Base-by-base conservation (phyloP, 192 early-diverging fungal genomes). In the Coemansia sp. region DNA sequence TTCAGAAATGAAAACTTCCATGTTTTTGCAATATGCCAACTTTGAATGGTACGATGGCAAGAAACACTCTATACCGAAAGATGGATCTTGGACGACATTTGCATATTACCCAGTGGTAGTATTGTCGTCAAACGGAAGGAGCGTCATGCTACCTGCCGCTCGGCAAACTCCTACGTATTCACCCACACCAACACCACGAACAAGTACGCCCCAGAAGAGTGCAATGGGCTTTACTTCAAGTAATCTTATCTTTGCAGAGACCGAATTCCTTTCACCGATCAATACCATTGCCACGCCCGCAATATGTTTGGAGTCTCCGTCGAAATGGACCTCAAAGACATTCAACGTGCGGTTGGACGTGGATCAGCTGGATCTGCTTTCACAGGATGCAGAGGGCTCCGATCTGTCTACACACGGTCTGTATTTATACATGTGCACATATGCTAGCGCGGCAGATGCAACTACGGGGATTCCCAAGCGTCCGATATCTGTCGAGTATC, bases 381-480 rank as follows among this genome's bases (percentile, higher is more conserved):
- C 5, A 0, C 19, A 36, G 19, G 32, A 49, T 40, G 41, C 8
- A 5, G 18, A 8, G 6, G 42, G 51, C 7, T 37, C 66, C 18
- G 16, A 37, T 7, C 54, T 61, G 51, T 55, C 13, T 1, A 19
- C 40, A 41, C 19, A 61, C 41, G 72, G 72, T 8, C 21, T 68
- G 3, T 62, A 65, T 45, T 21, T 74, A 62, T 74, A 64, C 37
- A 68, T 74, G 55, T 61, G 57, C 39, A 9, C 57, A 22, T 59
- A 59, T n/a, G 4, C 9, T 7, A 41, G 39, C 56, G 66, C 47
- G 56, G 58, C 47, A 65, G 59, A 66, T 68, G 72, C n/a, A 10
- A 42, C 12, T 61, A 68, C 48, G 40, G 13, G 41, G 66, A 64
- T 43, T 62, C 72, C n/a, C 45, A 68, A 68, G 10, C 43, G 72